A percentile compares a stretch with the other conserved stretches of the same genome.
phyloP scores from a whole-genome alignment of 2,329 filamentous ascomycete species.

The Neonectria magnoliae region DNA sequence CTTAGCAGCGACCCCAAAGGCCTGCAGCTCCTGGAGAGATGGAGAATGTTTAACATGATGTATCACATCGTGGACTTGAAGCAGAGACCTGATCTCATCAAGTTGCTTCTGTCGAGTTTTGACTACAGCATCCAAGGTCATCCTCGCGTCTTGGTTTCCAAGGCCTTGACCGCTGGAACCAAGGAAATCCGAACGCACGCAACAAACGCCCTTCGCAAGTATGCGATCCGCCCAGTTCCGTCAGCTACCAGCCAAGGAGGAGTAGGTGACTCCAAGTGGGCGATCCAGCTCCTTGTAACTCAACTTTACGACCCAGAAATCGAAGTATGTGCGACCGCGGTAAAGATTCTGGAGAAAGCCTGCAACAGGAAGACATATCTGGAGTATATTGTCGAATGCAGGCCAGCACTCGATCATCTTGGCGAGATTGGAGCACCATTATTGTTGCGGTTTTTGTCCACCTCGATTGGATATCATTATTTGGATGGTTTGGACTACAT shows the following conservation, averaged over 20 bases:
- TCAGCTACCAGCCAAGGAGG: slow-evolving; percentile 52
- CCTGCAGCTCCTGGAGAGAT: slow-evolving; percentile 88
- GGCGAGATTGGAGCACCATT: slow-evolving; percentile 96
- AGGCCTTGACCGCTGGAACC: slow-evolving; percentile 89
- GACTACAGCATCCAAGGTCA: slow-evolving; percentile 92
- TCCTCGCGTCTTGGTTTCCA: slow-evolving; percentile 90
- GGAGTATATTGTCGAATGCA: slow-evolving; percentile 96
- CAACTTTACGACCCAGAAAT: slow-evolving; percentile 98
- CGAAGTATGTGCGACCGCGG: slow-evolving; percentile 93
- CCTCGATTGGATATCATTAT: slow-evolving; percentile 97
- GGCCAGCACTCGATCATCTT: slow-evolving; percentile 91
- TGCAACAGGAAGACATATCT: slow-evolving; percentile 92
- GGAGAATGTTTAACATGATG: slow-evolving; percentile 99
- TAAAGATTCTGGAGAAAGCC: slow-evolving; percentile 96
- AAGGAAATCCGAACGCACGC: slow-evolving; percentile 93
- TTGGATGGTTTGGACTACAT: slow-evolving; percentile 97
- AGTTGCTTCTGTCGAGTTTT: slow-evolving; percentile 87
- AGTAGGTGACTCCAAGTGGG: slow-evolving; percentile 86
- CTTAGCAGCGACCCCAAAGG: slow-evolving; percentile 85
- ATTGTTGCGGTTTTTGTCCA: slow-evolving; percentile 90
- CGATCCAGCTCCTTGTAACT: slow-evolving; percentile 95
- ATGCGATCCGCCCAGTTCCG: slow-evolving; percentile 67
- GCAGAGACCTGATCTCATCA: slow-evolving; percentile 90
- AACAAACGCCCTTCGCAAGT: slow-evolving; percentile 87
- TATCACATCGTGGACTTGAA: slow-evolving; percentile 96